Evolutionary conservation across 225 moss, liverwort and hornwort genomes (phyloP).

Genomic region (Anthoceros angustus): DNA sequence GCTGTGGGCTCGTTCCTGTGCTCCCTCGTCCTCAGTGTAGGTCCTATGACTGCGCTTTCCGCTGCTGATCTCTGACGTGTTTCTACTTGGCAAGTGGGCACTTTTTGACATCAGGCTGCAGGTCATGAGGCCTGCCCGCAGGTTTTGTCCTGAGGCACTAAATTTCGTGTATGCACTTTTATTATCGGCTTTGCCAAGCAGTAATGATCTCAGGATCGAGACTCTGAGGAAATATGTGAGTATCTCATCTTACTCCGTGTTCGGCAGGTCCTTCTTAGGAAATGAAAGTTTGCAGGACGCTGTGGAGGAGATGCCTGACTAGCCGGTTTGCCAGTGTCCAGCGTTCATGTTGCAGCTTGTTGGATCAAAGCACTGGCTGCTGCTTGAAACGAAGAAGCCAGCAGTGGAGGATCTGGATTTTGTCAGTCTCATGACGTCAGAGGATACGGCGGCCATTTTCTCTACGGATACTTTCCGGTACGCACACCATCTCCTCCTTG

Average conservation of each 20-base stretch:
- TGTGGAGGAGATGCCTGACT: too few species aligned
- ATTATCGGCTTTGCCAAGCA: constrained; percentile 61
- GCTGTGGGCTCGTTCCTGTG: constrained; percentile 68
- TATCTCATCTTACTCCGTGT: too few species aligned
- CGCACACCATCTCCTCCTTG: background rate
- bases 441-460: constrained; percentile 41
- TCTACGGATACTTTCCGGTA: constrained; percentile 58
- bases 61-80: too few species aligned
- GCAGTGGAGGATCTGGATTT: constrained; percentile 39
- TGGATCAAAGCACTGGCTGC: constrained; percentile 66
- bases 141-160: constrained; percentile 86
- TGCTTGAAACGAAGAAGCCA: constrained; percentile 25
- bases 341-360: constrained; percentile 73
- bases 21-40: constrained; percentile 68
- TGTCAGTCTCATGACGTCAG: constrained; percentile 41
- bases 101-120: constrained; percentile 13
- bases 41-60: too few species aligned
- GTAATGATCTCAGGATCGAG: constrained; percentile 15
- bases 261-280: too few species aligned
- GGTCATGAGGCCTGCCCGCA: constrained; percentile 65
- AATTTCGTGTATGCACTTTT: constrained; percentile 68
- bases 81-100: too few species aligned
- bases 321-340: constrained; percentile 76
- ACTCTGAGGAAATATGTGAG: background rate
- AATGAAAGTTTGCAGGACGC: too few species aligned